Evolutionary conservation across 345 rosid species (phyloP), one percentile per base, ranked within the genome.

Genomic region (Gossypium raimondii): DNA sequence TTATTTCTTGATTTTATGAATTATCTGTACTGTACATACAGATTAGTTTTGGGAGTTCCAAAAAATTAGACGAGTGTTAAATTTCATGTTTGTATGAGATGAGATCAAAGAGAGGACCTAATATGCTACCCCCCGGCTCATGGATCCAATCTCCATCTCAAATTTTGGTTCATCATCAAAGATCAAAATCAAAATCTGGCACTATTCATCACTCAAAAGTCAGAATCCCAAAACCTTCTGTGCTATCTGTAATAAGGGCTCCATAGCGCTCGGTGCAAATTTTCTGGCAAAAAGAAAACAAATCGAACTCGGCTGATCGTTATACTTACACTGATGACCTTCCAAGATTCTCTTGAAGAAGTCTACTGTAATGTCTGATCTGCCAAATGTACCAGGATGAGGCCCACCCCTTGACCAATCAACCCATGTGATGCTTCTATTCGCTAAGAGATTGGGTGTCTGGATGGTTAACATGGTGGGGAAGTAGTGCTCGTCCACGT

Each of bases 321-420:
- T 96, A 84, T 93, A 93, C 18, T 2, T 70, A 85, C 99, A 96
- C 9, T 77, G 59, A 24, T 59, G 84, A 63, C 85, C 82, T 58
- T 73, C 78, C 10, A 22, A 67, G 16, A 95, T 65, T 76, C 71
- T 84, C 68, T 22, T 78, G 81, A 96, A 84, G 74, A 96, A 93
- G 47, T 81, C 89, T 75, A 81, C 92, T 0, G 88, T 89, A 56
- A 96, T 79, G 73, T 93, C 98, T 0, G 83, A 77, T 74, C 86
- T 50, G 75, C 97, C 97, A 41, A 96, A 96, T 3, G 98, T 93
- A 44, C 97, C 98, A 0, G 98, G 99, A 82, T 93, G 99, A 67
- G 97, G 77, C 0, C 98, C 98, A 0, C 99, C 99, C 63, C 99
- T 83, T 0, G 99, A 96, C 99, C 98, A 96, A 80, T 96, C 99